These are phyloP conservation scores for Ampelocalamus luodianensis DNA, from an alignment of 176 grass and related monocot species.

Conservation along the genomic window DNA sequence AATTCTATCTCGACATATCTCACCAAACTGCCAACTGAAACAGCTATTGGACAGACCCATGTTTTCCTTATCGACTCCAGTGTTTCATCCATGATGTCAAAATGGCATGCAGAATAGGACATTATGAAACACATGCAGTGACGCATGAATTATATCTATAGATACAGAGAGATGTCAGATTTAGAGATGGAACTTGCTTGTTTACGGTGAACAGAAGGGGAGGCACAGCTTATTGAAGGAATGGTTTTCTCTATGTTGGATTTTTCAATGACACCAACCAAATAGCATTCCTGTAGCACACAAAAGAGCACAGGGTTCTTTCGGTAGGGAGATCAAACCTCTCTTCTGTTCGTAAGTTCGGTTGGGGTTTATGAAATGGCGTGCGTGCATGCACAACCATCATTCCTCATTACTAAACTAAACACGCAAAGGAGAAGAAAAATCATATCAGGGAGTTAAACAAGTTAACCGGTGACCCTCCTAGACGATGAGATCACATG, in stretches of 20 bases:
- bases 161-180: not conserved
- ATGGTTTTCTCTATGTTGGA: constrained; percentile 26
- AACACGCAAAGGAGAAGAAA: constrained; percentile 14
- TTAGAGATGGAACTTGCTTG: not conserved
- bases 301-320: constrained; percentile 1
- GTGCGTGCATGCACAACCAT: constrained; percentile 48
- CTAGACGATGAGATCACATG: constrained; percentile 70
- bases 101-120: not conserved
- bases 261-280: constrained; percentile 18
- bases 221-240: not conserved
- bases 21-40: constrained; percentile 41
- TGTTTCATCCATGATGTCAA: not conserved
- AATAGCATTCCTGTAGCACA: constrained; percentile 20
- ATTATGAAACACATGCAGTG: not conserved
- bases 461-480: constrained; percentile 49
- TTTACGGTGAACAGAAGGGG: not conserved
- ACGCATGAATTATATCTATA: not conserved
- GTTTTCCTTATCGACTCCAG: not conserved
- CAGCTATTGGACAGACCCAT: constrained; percentile 26
- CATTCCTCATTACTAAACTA: constrained; percentile 54
- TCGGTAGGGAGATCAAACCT: constrained; percentile 34
- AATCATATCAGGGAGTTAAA: constrained; percentile 33
- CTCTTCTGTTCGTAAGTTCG: constrained; percentile 22
- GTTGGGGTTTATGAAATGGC: constrained; percentile 32
- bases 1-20: not conserved